phyloP scores from a whole-genome alignment of 2,329 filamentous ascomycete genomes.

The Thielaviopsis cerberus region DNA sequence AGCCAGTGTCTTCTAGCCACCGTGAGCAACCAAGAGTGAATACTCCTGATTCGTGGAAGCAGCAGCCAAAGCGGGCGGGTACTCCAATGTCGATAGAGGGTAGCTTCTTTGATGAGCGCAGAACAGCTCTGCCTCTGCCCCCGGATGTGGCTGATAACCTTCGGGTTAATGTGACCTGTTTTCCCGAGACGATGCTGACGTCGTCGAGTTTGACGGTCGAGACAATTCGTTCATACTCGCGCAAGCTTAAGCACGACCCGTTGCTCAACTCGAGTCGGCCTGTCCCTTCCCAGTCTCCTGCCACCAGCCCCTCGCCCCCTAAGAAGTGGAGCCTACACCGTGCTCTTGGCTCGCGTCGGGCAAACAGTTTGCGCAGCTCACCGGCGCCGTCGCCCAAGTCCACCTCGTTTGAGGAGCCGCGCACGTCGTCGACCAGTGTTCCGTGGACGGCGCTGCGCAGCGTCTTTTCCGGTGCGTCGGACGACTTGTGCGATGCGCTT shows the following conservation, averaged over 20 bases:
- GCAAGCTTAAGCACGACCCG: conserved; percentile 27
- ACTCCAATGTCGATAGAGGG: not conserved
- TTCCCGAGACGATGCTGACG: conserved; percentile 40
- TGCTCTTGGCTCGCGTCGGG: conserved; percentile 3
- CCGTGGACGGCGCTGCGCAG: conserved; percentile 29
- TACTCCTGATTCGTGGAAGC: conserved; percentile 9
- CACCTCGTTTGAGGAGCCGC: not conserved
- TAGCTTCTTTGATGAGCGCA: conserved; percentile 14
- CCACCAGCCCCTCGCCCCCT: not conserved
- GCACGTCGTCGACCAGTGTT: not conserved
- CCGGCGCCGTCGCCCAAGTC: not conserved
- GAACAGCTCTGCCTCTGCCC: conserved; percentile 27
- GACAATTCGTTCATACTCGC: conserved; percentile 37
- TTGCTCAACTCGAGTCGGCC: not conserved
- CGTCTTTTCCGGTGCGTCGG: conserved; percentile 33
- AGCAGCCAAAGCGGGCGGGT: not conserved
- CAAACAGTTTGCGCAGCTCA: not conserved
- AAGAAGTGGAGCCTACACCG: conserved; percentile 10
- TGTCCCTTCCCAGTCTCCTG: not conserved
- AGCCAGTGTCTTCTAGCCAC: not conserved
- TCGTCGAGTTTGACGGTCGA: conserved; percentile 37
- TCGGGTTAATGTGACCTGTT: conserved; percentile 34
- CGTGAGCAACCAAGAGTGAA: not conserved
- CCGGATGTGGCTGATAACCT: conserved; percentile 36
- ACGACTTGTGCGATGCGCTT: conserved; percentile 38